Evolutionary conservation across 1,139 yeast species (phyloP).

Genomic region (Saccharomyces pastorianus): DNA sequence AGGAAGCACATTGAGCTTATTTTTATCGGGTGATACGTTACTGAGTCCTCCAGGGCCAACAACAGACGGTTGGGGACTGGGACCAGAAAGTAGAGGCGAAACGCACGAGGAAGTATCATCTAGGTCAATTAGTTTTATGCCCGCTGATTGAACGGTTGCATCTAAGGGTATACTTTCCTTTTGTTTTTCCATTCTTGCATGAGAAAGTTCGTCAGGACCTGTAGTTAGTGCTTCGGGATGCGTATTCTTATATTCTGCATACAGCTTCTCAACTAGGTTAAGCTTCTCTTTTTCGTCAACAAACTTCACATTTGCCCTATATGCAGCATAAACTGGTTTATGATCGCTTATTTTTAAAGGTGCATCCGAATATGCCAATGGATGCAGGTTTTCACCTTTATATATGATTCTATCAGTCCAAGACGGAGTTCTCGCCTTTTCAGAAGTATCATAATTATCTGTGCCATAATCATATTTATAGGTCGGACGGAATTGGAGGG

Average conservation of each 20-base stretch:
- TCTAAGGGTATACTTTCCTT: slow-evolving; percentile 2
- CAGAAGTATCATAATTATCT: slow-evolving; percentile 70
- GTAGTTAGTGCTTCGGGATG: slow-evolving; percentile 16
- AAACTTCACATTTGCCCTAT: slow-evolving; percentile 53
- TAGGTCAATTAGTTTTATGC: slow-evolving; percentile 20
- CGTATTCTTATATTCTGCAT: slow-evolving; percentile 39
- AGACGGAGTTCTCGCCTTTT: slow-evolving; percentile 88
- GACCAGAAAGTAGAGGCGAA: neutral
- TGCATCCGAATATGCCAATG: slow-evolving; percentile 52
- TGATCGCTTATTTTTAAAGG: slow-evolving; percentile 74
- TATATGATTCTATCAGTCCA: slow-evolving; percentile 91
- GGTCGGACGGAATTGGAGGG: slow-evolving; percentile 76
- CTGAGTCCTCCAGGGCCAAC: neutral
- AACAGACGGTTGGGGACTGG: neutral
- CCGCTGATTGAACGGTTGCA: slow-evolving; percentile 11
- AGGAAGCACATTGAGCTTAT: neutral
- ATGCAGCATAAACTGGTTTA: slow-evolving; percentile 80
- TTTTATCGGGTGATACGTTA: neutral
- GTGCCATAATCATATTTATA: slow-evolving; percentile 88
- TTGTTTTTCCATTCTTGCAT: neutral
- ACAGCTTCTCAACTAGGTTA: slow-evolving; percentile 43
- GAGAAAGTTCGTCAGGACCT: neutral
- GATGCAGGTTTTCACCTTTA: slow-evolving; percentile 46
- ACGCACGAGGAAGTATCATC: neutral
- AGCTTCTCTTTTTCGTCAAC: slow-evolving; percentile 51